Base-by-base conservation (phyloP, 768 basidiomycete genomes). In the Tricholoma hemisulphureum region DNA sequence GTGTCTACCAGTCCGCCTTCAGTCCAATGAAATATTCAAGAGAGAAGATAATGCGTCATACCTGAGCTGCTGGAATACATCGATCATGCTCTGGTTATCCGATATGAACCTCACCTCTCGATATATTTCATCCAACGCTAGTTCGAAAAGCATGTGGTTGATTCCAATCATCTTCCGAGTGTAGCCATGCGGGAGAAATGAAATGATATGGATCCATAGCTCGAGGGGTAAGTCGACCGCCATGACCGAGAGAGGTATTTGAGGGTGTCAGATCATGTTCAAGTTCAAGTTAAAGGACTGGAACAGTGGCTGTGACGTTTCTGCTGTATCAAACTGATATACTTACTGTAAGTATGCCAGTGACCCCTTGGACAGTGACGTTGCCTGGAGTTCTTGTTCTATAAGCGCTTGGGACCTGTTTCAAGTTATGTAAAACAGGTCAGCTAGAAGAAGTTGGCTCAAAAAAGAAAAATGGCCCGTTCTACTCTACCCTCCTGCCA, bases 61-160 rank as follows among this genome's bases (percentile, higher is more conserved):
- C 48, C 26, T 50, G 16, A 72, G 58, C 51, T 69, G 69, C 32
- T 65, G 56, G 37, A 71, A 67, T 6, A 55, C 56, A 21, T 64
- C 65, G 11, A 58, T 1, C 35, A 62, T 69, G 2, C 54, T 51
- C 14, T 61, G 57, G 46, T 66, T 66, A 41, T 66, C 64, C 3
- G 60, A 51, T n/a, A 67, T 62, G n/a, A 74, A 62, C 41, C 68
- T 59, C 9, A 72, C 54, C 53, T 71, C 70, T 26, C 65, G 60
- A 51, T 71, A 74, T 21, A 68, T 63, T 35, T 71, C 67, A 24
- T 69, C 55, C 60, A 72, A 59, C 2, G 65, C 71, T 16, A 74
- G 59, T 49, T 71, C 65, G 43, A 72, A 74, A 6, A 72, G 61
- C 8, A 51, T 48, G 24, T 70, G 62, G 35, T 68, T 74, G 14